Base-by-base conservation (phyloP, 768 basidiomycete genomes). In the Suillus discolor region DNA sequence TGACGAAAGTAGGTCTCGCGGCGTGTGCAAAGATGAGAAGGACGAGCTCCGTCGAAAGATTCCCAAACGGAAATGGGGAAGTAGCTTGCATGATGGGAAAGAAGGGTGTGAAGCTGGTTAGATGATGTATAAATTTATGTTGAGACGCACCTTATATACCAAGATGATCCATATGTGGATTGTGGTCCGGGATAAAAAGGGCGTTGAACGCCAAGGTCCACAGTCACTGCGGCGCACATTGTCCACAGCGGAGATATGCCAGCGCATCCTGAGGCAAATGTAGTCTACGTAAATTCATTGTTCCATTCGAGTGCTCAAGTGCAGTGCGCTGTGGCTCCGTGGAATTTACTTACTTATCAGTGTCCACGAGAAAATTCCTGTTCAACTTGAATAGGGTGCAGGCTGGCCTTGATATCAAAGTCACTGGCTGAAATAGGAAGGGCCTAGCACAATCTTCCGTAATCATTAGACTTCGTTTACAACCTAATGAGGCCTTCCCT, bases 1-100 rank as follows among this genome's bases (percentile, higher is more conserved):
- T 18, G 6, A 31, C 15, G 47, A 68, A 68, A 61, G 66, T 61
- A n/a, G 78, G 77, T 4, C 69, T 62, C 11, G 77, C 68, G 20
- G 79, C 78, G n/a, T 78, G 53, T 34, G 71, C 67, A 41, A 81
- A 68, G 59, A 81, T 75, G 47, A 77, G 74, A 49, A 78, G 73
- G 49, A 70, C 74, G 34, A 82, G 75, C 70, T 82, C 81, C 28
- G 73, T 69, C 12, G 80, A 74, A 47, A 80, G 75, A 28, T 61
- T 57, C 25, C 68, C 68, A 64, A 80, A 72, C 9, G 61, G 62
- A 25, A 71, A 70, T 38, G 36, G 68, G 28, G 59, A 42, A 6
- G 39, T 53, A 28, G 9, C 28, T 53, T 53, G 28, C 51, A 53
- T 53, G 51, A 31, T 28, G 51, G 16, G 28, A 28, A 16, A 41